Percentiles rank a stretch among this genome's conserved stretches.
Evolutionary conservation across 495 filamentous ascomycete genomes (phyloP).

Genomic region (Annulohypoxylon moriforme): DNA sequence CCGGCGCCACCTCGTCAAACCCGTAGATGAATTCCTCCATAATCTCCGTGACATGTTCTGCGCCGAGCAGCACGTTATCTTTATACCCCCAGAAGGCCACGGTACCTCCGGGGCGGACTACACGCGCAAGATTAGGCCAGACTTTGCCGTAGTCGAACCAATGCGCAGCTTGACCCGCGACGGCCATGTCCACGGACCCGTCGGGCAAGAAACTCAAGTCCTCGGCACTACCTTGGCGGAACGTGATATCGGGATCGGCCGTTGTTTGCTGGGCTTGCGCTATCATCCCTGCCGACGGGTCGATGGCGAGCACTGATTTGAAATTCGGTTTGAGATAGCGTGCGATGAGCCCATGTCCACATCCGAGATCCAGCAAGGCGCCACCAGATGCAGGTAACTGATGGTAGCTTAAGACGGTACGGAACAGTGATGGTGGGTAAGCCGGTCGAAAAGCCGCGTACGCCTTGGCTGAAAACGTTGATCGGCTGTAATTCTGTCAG

Average conservation of each 20-base stretch:
- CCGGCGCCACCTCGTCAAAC: constrained; percentile 53
- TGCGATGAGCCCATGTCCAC: constrained; percentile 69
- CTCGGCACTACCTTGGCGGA: constrained; percentile 62
- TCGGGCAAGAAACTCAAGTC: constrained; percentile 60
- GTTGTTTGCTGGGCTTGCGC: constrained; percentile 61
- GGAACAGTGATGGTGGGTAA: constrained; percentile 68
- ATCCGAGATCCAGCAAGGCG: constrained; percentile 69
- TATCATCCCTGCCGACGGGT: constrained; percentile 70
- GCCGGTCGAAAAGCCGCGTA: constrained; percentile 73
- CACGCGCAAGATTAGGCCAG: constrained; percentile 65
- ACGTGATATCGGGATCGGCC: constrained; percentile 57
- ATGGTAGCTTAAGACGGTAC: constrained; percentile 66
- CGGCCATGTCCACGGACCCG: constrained; percentile 64
- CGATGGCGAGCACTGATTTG: constrained; percentile 61
- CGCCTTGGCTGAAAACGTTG: constrained; percentile 63
- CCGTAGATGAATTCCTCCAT: constrained; percentile 62
- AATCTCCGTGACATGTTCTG: constrained; percentile 59
- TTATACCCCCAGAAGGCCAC: constrained; percentile 73
- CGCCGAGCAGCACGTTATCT: constrained; percentile 65
- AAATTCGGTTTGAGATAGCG: constrained; percentile 65
- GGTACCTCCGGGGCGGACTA: constrained; percentile 65
- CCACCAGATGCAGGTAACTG: constrained; percentile 36
- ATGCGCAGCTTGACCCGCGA: constrained; percentile 72
- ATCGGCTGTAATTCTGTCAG: constrained; percentile 53
- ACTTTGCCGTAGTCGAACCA: constrained; percentile 69